Evolutionary conservation across 345 rosid species (phyloP).

Genomic region (Passiflora organensis): DNA sequence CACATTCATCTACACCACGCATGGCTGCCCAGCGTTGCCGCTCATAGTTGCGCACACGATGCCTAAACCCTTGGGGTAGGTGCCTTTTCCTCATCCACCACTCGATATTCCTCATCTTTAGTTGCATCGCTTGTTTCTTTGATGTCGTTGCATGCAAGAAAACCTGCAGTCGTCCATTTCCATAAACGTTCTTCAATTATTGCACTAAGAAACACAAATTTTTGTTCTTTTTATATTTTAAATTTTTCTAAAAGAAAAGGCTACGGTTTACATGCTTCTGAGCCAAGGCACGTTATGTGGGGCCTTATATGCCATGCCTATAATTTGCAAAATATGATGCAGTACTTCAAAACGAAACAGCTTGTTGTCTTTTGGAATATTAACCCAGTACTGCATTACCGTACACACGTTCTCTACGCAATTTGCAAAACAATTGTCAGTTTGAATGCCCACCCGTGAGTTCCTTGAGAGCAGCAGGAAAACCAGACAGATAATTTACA

Average conservation of each 20-base stretch:
- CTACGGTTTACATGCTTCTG: too few relatives aligned
- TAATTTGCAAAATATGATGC: too few relatives aligned
- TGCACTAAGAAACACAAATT: background rate
- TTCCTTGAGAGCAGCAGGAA: too few relatives aligned
- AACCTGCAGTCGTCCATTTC: constrained; percentile 37
- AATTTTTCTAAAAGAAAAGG: too few relatives aligned
- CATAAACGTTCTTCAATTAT: background rate
- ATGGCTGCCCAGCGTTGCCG: constrained; percentile 95
- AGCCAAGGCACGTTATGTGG: too few relatives aligned
- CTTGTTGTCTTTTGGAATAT: background rate
- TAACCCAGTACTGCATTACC: background rate
- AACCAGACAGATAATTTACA: too few relatives aligned
- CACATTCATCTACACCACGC: constrained; percentile 90
- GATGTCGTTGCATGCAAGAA: constrained; percentile 87
- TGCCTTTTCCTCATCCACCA: constrained; percentile 98
- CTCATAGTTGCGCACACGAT: constrained; percentile 85
- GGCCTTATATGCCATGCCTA: too few relatives aligned
- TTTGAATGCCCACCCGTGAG: too few relatives aligned
- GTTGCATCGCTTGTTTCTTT: constrained; percentile 93
- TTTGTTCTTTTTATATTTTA: too few relatives aligned
- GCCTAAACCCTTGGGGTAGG: constrained; percentile 75
- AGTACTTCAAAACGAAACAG: too few relatives aligned
- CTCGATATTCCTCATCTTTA: constrained; percentile 95
- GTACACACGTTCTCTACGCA: background rate
- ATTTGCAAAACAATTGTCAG: too few relatives aligned